A percentile compares a stretch with the other conserved stretches of the same genome.
phyloP scores from a whole-genome alignment of 306 rosid genomes.

The Rubus parviflorus region DNA sequence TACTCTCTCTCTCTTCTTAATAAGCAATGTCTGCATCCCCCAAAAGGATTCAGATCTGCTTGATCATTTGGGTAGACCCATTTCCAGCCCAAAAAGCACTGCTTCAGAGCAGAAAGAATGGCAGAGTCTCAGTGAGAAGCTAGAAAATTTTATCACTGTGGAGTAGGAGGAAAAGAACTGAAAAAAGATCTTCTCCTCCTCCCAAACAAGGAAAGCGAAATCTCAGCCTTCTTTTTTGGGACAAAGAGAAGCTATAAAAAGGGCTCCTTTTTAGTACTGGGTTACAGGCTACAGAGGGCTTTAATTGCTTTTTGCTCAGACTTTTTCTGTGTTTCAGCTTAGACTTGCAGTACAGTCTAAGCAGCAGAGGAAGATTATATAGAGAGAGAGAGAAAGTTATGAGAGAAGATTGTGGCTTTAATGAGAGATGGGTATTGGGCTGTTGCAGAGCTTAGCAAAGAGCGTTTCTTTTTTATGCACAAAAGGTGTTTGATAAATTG shows the following conservation, averaged over 20 bases:
- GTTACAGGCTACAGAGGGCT: background rate
- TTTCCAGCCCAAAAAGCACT: slow-evolving; percentile 12
- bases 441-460: slow-evolving; percentile 27
- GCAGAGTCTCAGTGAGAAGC: slow-evolving; percentile 18
- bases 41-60: slow-evolving; percentile 35
- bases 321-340: slow-evolving; percentile 16
- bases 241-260: slow-evolving; percentile 53
- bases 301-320: slow-evolving; percentile 32
- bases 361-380: background rate
- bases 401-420: slow-evolving; percentile 44
- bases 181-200: slow-evolving; percentile 32
- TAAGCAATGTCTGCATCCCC: slow-evolving; percentile 18
- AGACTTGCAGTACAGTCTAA: slow-evolving; percentile 23
- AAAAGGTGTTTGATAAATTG: slow-evolving; percentile 35
- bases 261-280: slow-evolving; percentile 36
- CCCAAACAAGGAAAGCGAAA: slow-evolving; percentile 37
- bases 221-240: slow-evolving; percentile 39
- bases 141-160: slow-evolving; percentile 15
- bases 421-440: slow-evolving; percentile 29
- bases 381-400: slow-evolving; percentile 14
- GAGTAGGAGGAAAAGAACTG: slow-evolving; percentile 15
- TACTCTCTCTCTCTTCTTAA: slow-evolving; percentile 5
- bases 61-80: slow-evolving; percentile 34
- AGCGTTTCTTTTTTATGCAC: slow-evolving; percentile 15
- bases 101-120: slow-evolving; percentile 35